Evolutionary conservation across 78 protist genomes (phyloP), one percentile per base, ranked within the genome.

Genomic region (slime mould (Dictyostelium discoideum)): DNA sequence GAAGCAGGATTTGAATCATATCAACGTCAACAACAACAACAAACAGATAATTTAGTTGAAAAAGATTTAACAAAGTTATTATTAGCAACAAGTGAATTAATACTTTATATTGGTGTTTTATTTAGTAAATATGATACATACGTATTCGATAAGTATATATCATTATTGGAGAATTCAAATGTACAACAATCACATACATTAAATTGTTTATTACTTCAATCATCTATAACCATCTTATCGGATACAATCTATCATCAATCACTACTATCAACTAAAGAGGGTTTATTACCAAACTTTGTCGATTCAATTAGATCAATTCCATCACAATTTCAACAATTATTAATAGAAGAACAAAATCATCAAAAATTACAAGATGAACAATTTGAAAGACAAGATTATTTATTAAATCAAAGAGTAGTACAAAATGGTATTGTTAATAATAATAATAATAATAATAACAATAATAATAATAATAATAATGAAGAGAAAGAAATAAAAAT

Each of bases 11-110:
- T 79, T 79, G 54, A 44, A n/a, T n/a, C 37, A 79, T 79, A 50
- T 39, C 20, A 82, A 50, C 16, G 48, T 7, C 60, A 86, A 48
- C 29, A 42, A 65, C 57, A 46, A 81, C 79, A 88, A 44, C 22
- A 44, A 73, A 18, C 44, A 72, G 63, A 50, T 29, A 44, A 13
- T 57, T 37, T 37, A 24, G 81, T 57, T 26, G 95, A 73, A 60
- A 90, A 82, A 32, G 88, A 90, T 46, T 81, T 77, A 69, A 90
- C 95, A 50, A 90, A 90, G 63, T 82, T 90, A 72, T 72, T 90
- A 39, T 90, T 90, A 84, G 95, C 95, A 90, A 82, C 95, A 0
- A 82, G 95, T 50, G 85, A 90, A 54, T 82, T 90, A 50, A 90
- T 90, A 44, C 24, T 77, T 18, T 90, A 90, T 73, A 39, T 90